Evolutionary conservation across 164 flowering plant genomes (phyloP).

Genomic region (Stephania cephalantha): DNA sequence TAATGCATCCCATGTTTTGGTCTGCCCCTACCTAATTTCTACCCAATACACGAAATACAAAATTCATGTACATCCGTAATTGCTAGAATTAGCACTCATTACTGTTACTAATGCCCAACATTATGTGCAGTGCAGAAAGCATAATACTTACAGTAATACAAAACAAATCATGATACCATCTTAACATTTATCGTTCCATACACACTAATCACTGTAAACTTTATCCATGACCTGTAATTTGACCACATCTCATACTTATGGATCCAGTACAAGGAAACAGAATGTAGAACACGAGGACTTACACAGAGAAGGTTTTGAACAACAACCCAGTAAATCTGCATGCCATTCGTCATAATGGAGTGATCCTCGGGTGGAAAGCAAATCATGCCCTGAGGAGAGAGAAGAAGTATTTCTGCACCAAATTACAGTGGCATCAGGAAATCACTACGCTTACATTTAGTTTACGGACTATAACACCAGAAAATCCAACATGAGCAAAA

Average conservation of each 20-base stretch:
- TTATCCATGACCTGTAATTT: background rate
- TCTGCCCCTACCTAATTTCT: too few relatives aligned
- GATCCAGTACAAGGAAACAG: background rate
- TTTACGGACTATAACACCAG: background rate
- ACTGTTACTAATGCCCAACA: background rate
- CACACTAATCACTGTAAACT: background rate
- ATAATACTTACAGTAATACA: background rate
- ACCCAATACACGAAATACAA: background rate
- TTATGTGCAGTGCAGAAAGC: background rate
- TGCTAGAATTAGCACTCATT: background rate
- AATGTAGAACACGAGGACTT: conserved; percentile 23
- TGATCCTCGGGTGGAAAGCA: conserved; percentile 51
- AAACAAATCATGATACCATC: background rate
- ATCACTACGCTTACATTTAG: background rate
- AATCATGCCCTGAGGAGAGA: conserved; percentile 59
- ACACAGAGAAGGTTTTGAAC: conserved; percentile 85
- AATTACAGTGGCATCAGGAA: conserved; percentile 10
- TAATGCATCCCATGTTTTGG: too few relatives aligned
- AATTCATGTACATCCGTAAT: background rate
- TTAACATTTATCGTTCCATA: background rate
- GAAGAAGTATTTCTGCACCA: conserved; percentile 57
- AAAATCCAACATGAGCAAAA: background rate
- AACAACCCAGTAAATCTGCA: conserved; percentile 87
- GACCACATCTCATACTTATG: background rate
- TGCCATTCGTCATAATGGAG: conserved; percentile 73